Base-by-base conservation (phyloP, 2,329 filamentous ascomycete species). In the Onygenales sp. region DNA sequence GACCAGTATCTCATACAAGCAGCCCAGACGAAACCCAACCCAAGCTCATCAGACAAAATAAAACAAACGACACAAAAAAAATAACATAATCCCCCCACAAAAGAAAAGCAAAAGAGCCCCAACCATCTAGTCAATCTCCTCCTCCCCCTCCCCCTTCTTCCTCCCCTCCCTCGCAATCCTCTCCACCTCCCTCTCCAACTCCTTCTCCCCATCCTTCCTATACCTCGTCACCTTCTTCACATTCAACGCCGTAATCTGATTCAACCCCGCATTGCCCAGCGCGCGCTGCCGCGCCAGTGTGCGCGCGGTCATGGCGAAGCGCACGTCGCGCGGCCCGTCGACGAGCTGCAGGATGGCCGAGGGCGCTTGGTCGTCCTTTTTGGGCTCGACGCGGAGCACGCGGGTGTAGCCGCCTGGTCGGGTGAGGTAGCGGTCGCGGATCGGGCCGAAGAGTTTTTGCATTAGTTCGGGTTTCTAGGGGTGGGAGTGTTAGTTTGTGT, bases 331-430 rank as follows among this genome's bases (percentile, higher is more conserved):
- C 36, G 90, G 89, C 37, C 92, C 91, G 71, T 98, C 93, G 57
- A 98, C 91, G 34, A 98, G 81, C 73, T 97, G 90, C 47, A 98
- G 84, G 58, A 98, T 91, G 21, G 93, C 92, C 36, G 86, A 91
- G 58, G 85, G 82, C 7, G 88, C 92, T 74, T 96, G 89, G 70
- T 97, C 92, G 64, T 81, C 80, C 70, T 92, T 89, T 63, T 87
- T 81, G 54, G 93, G 87, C 72, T 97, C 92, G 59, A 94, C 90
- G 61, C 90, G 88, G 47, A 96, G 82, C 9, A 98, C 88, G 43
- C 93, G 88, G 14, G 93, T 98, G 78, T 97, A 98, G 53, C 93
- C 93, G 57, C 93, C 93, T 1, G 87, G 87, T 48, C 93, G 83
- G 52, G 77, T 67, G 45, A 79, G 74, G 73, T 97, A 98, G 62